phyloP scores from a whole-genome alignment of 2,329 filamentous ascomycete genomes.

The Cercospora sesami region DNA sequence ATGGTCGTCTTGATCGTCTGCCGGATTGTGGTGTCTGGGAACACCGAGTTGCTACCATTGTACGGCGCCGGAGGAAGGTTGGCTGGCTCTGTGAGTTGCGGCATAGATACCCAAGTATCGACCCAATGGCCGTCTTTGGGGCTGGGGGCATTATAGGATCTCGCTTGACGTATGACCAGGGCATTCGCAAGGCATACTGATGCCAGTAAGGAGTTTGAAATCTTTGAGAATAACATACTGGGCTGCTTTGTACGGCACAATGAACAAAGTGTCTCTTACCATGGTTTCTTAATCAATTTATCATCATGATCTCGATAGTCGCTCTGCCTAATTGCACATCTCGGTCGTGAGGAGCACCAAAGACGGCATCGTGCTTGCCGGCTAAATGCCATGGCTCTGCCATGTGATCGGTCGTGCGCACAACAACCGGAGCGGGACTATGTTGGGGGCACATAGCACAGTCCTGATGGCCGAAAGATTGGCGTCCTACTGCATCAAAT shows the following conservation, averaged over 20 bases:
- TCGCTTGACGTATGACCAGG: neutral
- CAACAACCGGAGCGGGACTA: neutral
- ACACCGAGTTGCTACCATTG: conserved; percentile 47
- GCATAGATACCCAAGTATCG: conserved; percentile 66
- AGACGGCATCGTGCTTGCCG: conserved; percentile 5
- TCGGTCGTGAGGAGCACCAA: neutral
- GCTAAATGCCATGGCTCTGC: conserved; percentile 15
- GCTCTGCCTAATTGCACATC: conserved; percentile 3
- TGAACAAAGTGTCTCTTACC: neutral
- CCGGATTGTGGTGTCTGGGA: conserved; percentile 64
- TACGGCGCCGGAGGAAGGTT: conserved; percentile 64
- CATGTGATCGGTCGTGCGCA: neutral
- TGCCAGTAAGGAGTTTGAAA: neutral
- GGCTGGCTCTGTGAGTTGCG: conserved; percentile 61
- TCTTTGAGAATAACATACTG: neutral
- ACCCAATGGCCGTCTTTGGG: conserved; percentile 54
- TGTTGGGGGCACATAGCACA: neutral
- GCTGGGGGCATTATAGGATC: conserved; percentile 6
- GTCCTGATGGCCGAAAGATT: too few species aligned
- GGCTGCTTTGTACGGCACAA: neutral
- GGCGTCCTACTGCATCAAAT: neutral
- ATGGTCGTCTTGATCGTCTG: conserved; percentile 65
- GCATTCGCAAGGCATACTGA: neutral
- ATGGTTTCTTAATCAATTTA: neutral
- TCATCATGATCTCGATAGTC: neutral